Evolutionary conservation across 306 rosid genomes (phyloP).

Genomic region (Leucaena leucocephala): DNA sequence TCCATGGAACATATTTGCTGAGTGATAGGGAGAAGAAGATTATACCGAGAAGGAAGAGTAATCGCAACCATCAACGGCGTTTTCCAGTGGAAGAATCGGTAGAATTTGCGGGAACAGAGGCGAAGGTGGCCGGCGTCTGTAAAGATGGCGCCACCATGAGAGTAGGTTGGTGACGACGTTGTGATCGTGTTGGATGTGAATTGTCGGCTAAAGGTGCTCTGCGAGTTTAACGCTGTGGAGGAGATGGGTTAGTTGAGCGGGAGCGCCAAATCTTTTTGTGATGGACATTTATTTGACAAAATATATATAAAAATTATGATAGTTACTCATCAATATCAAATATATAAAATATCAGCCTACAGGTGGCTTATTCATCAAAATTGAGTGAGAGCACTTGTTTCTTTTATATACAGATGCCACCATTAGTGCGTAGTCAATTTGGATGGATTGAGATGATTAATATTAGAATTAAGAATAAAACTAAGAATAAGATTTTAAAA

Average conservation of each 20-base stretch:
- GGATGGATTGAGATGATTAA: too few relatives aligned
- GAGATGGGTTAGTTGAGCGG: not conserved
- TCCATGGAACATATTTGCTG: not conserved
- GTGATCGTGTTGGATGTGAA: constrained; percentile 45
- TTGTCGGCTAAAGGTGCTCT: constrained; percentile 41
- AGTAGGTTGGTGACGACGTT: constrained; percentile 49
- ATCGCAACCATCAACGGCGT: constrained; percentile 56
- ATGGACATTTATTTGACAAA: not conserved
- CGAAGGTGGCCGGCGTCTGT: constrained; percentile 38
- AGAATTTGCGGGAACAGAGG: constrained; percentile 53
- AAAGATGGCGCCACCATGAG: constrained; percentile 48
- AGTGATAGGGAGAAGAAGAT: not conserved
- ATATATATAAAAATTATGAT: not conserved
- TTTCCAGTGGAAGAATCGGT: constrained; percentile 50
- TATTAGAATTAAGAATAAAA: too few relatives aligned
- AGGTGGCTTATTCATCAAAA: too few relatives aligned
- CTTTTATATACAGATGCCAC: too few relatives aligned
- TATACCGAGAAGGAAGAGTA: constrained; percentile 64
- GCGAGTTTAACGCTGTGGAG: not conserved
- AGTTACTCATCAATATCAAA: too few relatives aligned
- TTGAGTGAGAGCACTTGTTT: too few relatives aligned
- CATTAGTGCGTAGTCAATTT: too few relatives aligned
- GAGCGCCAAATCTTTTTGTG: not conserved
- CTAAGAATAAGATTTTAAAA: too few relatives aligned
- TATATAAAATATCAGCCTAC: too few relatives aligned